These are phyloP conservation scores for Conidiobolus incongruus DNA, from an alignment of 371 early-diverging fungal species.

Conservation along the genomic window DNA sequence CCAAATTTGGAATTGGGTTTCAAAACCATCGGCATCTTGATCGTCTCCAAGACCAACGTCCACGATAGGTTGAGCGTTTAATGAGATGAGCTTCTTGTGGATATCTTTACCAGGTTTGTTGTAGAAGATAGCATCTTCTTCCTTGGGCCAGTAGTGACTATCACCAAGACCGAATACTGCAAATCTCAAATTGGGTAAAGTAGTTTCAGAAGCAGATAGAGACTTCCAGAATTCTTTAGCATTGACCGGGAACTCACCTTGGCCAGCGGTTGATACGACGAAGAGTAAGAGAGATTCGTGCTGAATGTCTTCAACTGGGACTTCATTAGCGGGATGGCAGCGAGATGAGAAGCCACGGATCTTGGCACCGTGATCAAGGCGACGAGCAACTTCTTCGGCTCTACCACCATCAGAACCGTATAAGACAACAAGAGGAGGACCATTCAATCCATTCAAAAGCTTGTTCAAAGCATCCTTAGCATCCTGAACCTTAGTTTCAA, in stretches of 20 bases:
- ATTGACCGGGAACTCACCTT: constrained; percentile 87
- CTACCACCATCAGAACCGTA: constrained; percentile 85
- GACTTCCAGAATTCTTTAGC: constrained; percentile 69
- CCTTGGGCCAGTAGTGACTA: constrained; percentile 85
- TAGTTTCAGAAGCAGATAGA: constrained; percentile 15
- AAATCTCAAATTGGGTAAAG: constrained; percentile 33
- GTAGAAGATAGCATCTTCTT: constrained; percentile 69
- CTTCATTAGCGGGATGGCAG: constrained; percentile 58
- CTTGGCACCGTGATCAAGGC: constrained; percentile 52
- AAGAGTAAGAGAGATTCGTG: constrained; percentile 51
- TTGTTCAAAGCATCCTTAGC: constrained; percentile 42
- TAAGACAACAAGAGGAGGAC: constrained; percentile 57
- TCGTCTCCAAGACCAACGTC: constrained; percentile 68
- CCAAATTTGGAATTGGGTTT: constrained; percentile 57
- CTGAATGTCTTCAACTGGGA: constrained; percentile 49
- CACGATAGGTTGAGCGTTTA: constrained; percentile 42
- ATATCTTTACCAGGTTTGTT: constrained; percentile 74
- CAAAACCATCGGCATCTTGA: constrained; percentile 75
- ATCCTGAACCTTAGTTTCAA: constrained; percentile 24
- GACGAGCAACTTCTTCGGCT: constrained; percentile 63
- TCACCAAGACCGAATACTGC: constrained; percentile 83
- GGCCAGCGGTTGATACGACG: constrained; percentile 72
- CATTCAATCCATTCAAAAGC: constrained; percentile 32
- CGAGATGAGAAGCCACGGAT: constrained; percentile 51
- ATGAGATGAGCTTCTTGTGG: constrained; percentile 44